Conservation (phyloP, 202 grass and related monocot genomes). For the Zoysia matrella region DNA sequence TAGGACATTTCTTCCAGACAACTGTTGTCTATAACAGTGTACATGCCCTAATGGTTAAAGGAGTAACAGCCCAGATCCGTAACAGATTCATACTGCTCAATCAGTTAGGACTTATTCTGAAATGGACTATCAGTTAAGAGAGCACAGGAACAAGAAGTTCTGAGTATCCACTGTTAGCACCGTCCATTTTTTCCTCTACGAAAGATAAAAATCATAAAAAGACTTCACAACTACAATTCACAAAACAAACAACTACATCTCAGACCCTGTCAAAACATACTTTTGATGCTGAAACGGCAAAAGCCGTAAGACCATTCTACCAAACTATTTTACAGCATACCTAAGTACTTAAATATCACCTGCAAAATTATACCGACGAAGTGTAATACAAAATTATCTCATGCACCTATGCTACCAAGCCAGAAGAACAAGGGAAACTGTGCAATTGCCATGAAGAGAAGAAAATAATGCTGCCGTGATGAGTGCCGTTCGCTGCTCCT, state of each 20-base stretch:
- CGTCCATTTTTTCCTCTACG: too few species aligned
- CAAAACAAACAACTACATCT: background rate
- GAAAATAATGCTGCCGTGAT: conserved; percentile 75
- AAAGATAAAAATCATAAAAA: background rate
- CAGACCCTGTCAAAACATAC: conserved; percentile 20
- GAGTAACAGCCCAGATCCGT: too few species aligned
- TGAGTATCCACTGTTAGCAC: background rate
- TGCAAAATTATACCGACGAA: background rate
- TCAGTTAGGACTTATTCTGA: background rate
- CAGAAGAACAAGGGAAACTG: conserved; percentile 91
- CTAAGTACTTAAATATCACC: conserved; percentile 20
- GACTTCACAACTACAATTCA: background rate
- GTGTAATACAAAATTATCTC: conserved; percentile 6
- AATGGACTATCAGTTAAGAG: background rate
- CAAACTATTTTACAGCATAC: conserved; percentile 23
- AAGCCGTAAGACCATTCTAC: background rate
- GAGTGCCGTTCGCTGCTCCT: conserved; percentile 76
- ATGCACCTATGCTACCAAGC: conserved; percentile 76
- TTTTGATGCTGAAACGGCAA: conserved; percentile 10
- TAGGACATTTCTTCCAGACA: too few species aligned
- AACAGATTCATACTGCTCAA: too few species aligned
- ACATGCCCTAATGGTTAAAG: too few species aligned
- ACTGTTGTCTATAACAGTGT: too few species aligned
- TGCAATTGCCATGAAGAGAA: conserved; percentile 78
- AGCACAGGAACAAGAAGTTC: background rate